A percentile compares a stretch with the other conserved stretches of the same genome.
These are phyloP conservation scores for Xylariomycetidae sp. DNA, from an alignment of 2,329 filamentous ascomycete genomes.

Conservation along the genomic window DNA sequence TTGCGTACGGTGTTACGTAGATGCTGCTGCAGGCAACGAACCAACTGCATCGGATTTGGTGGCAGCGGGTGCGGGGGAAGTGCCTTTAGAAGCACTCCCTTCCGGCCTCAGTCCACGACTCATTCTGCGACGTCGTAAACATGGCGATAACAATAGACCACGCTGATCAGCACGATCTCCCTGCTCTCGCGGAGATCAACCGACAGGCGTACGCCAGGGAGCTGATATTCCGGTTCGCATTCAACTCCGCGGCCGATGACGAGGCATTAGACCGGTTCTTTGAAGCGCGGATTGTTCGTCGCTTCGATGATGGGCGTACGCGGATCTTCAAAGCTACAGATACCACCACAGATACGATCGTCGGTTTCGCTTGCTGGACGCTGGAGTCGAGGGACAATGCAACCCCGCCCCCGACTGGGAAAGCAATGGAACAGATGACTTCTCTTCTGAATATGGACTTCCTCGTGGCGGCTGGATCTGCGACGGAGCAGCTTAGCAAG, in stretches of 20 bases:
- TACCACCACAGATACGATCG: slow-evolving; percentile 3
- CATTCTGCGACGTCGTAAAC: no score
- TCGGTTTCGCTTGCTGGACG: slow-evolving; percentile 7
- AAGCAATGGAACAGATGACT: slow-evolving; percentile 2
- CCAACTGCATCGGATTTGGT: no score
- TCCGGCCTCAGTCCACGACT: no score
- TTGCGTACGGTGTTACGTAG: no score
- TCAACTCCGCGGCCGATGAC: slow-evolving; percentile 5
- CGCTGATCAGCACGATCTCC: no score
- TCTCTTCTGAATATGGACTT: slow-evolving; percentile 9
- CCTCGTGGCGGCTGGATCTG: slow-evolving; percentile 4
- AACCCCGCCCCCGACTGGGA: slow-evolving; percentile 1
- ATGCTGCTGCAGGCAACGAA: no score
- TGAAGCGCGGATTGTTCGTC: slow-evolving; percentile 3
- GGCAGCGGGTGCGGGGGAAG: no score
- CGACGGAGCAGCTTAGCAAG: slow-evolving; percentile 4
- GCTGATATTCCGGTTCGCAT: slow-evolving; percentile 4
- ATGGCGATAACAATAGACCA: no score
- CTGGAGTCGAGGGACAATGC: slow-evolving; percentile 2
- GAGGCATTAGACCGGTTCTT: slow-evolving; percentile 7
- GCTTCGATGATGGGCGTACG: slow-evolving; percentile 4
- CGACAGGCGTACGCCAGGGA: slow-evolving; percentile 6
- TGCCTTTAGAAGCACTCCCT: no score
- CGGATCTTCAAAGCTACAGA: slow-evolving; percentile 8
- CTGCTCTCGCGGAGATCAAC: slow-evolving; percentile 7